Evolutionary conservation across 129 eudicot species (phyloP).

Genomic region (Cynara cardunculus): DNA sequence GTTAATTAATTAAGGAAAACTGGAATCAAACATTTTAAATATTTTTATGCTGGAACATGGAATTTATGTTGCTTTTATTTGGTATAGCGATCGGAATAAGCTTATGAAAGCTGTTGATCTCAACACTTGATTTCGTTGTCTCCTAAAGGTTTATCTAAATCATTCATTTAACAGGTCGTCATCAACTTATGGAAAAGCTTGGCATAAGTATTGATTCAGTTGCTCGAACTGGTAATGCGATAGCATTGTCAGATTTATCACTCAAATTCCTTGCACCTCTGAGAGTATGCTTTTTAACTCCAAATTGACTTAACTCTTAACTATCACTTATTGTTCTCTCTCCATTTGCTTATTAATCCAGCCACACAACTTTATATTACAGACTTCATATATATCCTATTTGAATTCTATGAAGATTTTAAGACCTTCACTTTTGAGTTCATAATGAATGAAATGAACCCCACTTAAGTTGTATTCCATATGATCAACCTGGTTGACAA

Average conservation of each 20-base stretch:
- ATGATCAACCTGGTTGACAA: neutral
- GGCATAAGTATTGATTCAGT: constrained; percentile 69
- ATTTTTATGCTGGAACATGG: too few species aligned
- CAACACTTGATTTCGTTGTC: neutral
- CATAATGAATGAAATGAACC: too few species aligned
- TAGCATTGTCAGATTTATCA: constrained; percentile 74
- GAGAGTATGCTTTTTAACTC: constrained; percentile 46
- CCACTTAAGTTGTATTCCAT: neutral
- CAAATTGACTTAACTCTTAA: neutral
- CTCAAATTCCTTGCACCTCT: constrained; percentile 85
- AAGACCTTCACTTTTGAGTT: too few species aligned
- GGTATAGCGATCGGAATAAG: neutral
- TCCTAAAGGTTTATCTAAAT: neutral
- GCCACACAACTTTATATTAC: neutral
- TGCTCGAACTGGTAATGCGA: constrained; percentile 72
- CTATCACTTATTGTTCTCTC: neutral
- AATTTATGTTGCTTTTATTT: neutral
- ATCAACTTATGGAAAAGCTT: constrained; percentile 63
- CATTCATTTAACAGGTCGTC: constrained; percentile 47
- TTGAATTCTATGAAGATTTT: too few species aligned
- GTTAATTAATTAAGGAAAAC: too few species aligned
- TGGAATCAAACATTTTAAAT: too few species aligned
- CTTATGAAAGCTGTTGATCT: neutral
- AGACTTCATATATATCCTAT: neutral
- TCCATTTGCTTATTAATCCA: neutral